phyloP scores from a whole-genome alignment of 1,139 yeast species.

The Saccharomyces hybrid region DNA sequence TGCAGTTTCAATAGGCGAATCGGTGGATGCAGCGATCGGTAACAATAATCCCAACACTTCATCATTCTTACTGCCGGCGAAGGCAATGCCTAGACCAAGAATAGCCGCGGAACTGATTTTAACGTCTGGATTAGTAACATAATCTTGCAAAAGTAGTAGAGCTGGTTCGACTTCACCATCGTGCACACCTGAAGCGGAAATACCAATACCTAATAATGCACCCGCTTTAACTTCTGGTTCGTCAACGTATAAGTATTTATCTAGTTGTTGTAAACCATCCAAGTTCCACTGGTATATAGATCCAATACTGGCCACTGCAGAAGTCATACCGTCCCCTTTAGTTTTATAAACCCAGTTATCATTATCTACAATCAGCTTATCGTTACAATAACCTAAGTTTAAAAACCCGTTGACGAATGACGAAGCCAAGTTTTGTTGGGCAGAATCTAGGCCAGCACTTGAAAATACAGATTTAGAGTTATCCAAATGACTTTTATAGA shows the following conservation, averaged over 20 bases:
- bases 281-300: conserved; percentile 88
- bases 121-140: conserved; percentile 48
- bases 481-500: conserved; percentile 85
- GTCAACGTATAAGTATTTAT: conserved; percentile 77
- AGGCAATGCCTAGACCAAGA: conserved; percentile 87
- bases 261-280: conserved; percentile 84
- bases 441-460: conserved; percentile 68
- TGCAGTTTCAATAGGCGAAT: conserved; percentile 67
- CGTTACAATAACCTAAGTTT: conserved; percentile 84
- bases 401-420: conserved; percentile 87
- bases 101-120: conserved; percentile 73
- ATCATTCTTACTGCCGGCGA: conserved; percentile 87
- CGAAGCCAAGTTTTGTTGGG: conserved; percentile 93
- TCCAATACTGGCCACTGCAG: conserved; percentile 90
- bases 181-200: conserved; percentile 89
- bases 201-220: conserved; percentile 91
- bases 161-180: conserved; percentile 91
- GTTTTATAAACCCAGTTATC: conserved; percentile 90
- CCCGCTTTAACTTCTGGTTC: conserved; percentile 93
- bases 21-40: conserved; percentile 82
- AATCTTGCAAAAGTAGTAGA: conserved; percentile 74
- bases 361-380: conserved; percentile 70
- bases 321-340: conserved; percentile 86
- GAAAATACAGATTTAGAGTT: conserved; percentile 48
- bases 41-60: conserved; percentile 69